These are phyloP conservation scores for Calonectria fujianensis DNA, from an alignment of 2,329 filamentous ascomycete genomes.

Conservation along the genomic window DNA sequence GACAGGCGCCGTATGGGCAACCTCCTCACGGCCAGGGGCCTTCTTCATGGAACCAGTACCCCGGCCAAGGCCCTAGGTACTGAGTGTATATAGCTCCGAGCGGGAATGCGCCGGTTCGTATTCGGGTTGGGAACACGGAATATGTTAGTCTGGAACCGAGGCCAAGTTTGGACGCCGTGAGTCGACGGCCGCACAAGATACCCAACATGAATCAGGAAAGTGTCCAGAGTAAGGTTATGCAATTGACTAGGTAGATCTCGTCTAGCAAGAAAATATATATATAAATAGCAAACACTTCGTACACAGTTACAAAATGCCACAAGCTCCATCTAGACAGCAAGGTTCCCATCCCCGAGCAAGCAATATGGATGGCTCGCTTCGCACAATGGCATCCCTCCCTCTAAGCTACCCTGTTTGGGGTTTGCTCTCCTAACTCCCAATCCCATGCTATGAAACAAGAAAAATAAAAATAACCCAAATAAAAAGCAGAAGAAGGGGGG, in stretches of 20 bases:
- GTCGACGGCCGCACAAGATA: conserved; percentile 35
- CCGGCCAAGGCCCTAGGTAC: conserved; percentile 62
- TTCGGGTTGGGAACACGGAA: conserved; percentile 9
- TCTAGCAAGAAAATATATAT: conserved; percentile 22
- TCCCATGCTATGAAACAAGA: conserved; percentile 51
- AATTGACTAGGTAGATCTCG: conserved; percentile 34
- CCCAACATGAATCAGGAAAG: conserved; percentile 32
- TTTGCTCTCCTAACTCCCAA: conserved; percentile 50
- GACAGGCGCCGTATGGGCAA: conserved; percentile 43
- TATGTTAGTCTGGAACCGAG: conserved; percentile 12
- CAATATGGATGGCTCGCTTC: conserved; percentile 40
- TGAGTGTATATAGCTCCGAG: conserved; percentile 39
- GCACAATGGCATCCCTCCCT: conserved; percentile 10
- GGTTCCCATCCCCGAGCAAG: conserved; percentile 17
- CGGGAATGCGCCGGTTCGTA: conserved; percentile 1
- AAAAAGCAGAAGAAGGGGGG: conserved; percentile 31
- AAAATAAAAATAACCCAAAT: conserved; percentile 34
- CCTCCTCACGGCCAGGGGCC: conserved; percentile 50
- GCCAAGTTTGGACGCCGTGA: conserved; percentile 4
- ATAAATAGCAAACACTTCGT: conserved; percentile 21
- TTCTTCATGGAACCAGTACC: conserved; percentile 61
- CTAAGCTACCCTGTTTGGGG: conserved; percentile 27
- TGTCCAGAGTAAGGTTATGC: conserved; percentile 34
- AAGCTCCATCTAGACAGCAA: conserved; percentile 1
- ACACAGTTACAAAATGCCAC: conserved; percentile 22